phyloP scores from a whole-genome alignment of 2,329 filamentous ascomycete species.

The Venturia oleaginea region DNA sequence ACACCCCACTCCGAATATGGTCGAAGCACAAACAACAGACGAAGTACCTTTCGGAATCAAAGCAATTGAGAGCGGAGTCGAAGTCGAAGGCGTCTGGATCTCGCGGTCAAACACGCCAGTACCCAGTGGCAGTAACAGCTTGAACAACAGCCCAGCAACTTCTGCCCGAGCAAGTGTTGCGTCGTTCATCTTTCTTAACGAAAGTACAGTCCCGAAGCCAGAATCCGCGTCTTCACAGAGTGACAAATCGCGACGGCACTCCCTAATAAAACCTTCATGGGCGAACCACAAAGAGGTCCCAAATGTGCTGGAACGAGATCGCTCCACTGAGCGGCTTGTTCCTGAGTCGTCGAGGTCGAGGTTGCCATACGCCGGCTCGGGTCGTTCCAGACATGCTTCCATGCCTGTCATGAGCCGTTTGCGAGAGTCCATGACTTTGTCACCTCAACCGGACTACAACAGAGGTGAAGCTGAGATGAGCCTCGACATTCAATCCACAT shows the following conservation, averaged over 20 bases:
- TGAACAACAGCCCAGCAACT: slow-evolving; percentile 20
- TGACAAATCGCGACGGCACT: background rate
- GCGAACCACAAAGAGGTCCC: background rate
- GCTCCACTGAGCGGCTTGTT: background rate
- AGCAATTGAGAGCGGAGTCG: slow-evolving; percentile 72
- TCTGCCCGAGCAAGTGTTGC: background rate
- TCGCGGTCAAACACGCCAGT: slow-evolving; percentile 36
- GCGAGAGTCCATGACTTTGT: slow-evolving; percentile 4
- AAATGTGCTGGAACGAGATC: background rate
- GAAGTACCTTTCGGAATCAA: slow-evolving; percentile 80
- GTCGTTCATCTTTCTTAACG: slow-evolving; percentile 5
- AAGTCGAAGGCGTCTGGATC: slow-evolving; percentile 69
- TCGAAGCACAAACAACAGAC: slow-evolving; percentile 57
- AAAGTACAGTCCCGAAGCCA: background rate
- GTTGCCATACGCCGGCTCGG: background rate
- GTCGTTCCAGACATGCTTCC: background rate
- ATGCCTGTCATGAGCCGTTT: background rate
- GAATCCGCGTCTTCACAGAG: background rate
- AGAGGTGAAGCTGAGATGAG: background rate
- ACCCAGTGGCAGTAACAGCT: slow-evolving; percentile 22
- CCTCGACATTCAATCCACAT: background rate
- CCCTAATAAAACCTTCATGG: background rate
- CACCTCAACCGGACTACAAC: slow-evolving; percentile 2
- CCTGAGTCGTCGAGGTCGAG: background rate
- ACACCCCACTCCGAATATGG: slow-evolving; percentile 47